Base-by-base conservation (phyloP, 2,329 filamentous ascomycete genomes). In the Nothopassalora personata region DNA sequence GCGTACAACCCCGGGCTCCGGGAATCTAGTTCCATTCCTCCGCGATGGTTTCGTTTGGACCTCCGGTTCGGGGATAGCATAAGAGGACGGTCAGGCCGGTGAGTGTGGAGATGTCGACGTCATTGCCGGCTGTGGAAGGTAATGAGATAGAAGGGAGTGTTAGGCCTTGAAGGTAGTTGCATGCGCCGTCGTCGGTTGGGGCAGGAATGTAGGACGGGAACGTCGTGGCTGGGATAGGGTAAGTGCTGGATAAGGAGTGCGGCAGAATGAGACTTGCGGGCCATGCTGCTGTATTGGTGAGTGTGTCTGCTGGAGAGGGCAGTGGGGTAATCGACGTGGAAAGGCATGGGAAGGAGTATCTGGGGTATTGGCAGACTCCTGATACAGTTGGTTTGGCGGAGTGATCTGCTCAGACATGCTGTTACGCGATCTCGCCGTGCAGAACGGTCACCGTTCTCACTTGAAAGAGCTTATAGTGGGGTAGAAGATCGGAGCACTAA, bases 1-100 rank as follows among this genome's bases (percentile, higher is more conserved):
- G 74, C 13, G 77, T 77, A 65, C 75, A 79, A 55, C 76, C 76
- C 58, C 75, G 67, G 7, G 76, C 76, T 30, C 77, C 75, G 4
- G 75, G 75, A 55, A 77, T 77, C 15, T 68, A 61, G 64, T 78
- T 75, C 75, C 74, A 78, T 11, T 70, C 67, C 30, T 74, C 70
- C 47, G 75, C 70, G n/a, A 78, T 71, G 1, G 64, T 71, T 60
- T 79, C 75, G 59, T 71, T 66, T 11, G 73, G 74, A 1, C 70
- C 74, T 34, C 69, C 74, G 45, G 73, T 75, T 34, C 73, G 73
- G 7, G 75, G 75, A 64, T 76, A 77, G 69, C 69, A 75, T 68
- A 79, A 78, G 53, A 77, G 51, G 46, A 79, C 72, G 19, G 68
- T 74, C 15, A 76, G 69, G 39, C 72, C 72, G 13, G 69, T 45